Base-by-base conservation (phyloP, 140 eudicot species). In the Cichorium intybus region DNA sequence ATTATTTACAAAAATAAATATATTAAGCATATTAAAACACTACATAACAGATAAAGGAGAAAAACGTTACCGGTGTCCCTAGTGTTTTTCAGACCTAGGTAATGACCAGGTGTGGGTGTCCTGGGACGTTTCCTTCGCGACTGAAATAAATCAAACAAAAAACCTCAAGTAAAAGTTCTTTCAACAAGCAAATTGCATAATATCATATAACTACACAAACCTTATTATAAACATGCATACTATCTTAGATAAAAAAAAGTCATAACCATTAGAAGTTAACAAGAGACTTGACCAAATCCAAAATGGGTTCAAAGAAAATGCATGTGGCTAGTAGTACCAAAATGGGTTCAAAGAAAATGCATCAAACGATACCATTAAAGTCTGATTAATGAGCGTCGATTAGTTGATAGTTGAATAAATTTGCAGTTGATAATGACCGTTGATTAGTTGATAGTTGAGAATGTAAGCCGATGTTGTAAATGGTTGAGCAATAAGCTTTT, bases 71-170 rank as follows among this genome's bases (percentile, higher is more conserved):
- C 85, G 11, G 79, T 82, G 56, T 82, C 95, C 75, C 97, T 77
- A 11, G 89, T 66, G 57, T 84, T 91, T 62, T 85, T 84, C 70
- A 94, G 84, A 47, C 99, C 99, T 18, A 94, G 84, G 72, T 94
- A 94, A 72, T 94, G 97, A 61, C 99, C 99, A 80, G 99, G 99
- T 27, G 99, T 94, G 7, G 99, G 99, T 33, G 99, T 94, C 82
- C 97, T 94, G 4, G 97, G 80, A 41, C 99, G 95, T 66, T 89
- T 89, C 83, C 99, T 89, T 77, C 97, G 87, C 7, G 99, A 94
- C 99, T 94, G 94, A 84, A 80, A 82, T 14, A 10, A 60, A 77
- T 4, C 1, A 62, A 56, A 62, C 10, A 65, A 20, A 24, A 17
- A 7, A 17, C 69, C 18, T 77, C 73, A 71, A 45, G 29, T 34